phyloP scores from a whole-genome alignment of 225 moss, liverwort and hornwort species.

The Asterella californica region DNA sequence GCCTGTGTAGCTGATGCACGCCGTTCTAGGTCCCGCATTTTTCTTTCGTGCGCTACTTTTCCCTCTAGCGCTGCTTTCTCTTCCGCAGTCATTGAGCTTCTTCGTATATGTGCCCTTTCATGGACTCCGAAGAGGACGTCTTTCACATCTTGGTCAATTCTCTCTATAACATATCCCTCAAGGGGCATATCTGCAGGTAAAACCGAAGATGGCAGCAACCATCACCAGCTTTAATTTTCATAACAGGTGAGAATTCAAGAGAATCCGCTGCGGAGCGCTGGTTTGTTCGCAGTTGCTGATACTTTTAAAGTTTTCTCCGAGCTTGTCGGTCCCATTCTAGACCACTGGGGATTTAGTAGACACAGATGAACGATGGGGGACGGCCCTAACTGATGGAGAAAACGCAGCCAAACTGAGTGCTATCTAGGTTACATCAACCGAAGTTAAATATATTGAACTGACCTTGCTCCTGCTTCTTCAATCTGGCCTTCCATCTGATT shows the following conservation, averaged over 20 bases:
- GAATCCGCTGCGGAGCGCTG: not conserved
- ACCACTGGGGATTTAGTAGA: not conserved
- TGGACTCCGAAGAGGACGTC: slow-evolving; percentile 52
- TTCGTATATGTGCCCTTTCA: slow-evolving; percentile 32
- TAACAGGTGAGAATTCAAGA: not conserved
- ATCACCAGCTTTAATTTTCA: not conserved
- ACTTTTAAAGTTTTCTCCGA: not conserved
- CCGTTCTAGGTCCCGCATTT: not conserved
- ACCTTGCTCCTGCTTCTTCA: slow-evolving; percentile 38
- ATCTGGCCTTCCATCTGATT: slow-evolving; percentile 33
- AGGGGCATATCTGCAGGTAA: slow-evolving; percentile 16
- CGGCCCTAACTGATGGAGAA: not conserved
- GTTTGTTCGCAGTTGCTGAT: not conserved
- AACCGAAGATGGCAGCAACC: not conserved
- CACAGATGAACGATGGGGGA: too few relatives aligned
- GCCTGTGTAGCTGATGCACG: not conserved
- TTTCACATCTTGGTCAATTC: slow-evolving; percentile 45
- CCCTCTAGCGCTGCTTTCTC: slow-evolving; percentile 22
- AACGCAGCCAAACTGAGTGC: not conserved
- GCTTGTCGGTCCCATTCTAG: not conserved
- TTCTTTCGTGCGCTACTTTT: slow-evolving; percentile 4
- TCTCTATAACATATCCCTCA: slow-evolving; percentile 44
- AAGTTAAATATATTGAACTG: not conserved
- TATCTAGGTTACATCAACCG: too few relatives aligned
- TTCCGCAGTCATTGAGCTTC: slow-evolving; percentile 26